A percentile compares a stretch with the other conserved stretches of the same genome.
Conservation (phyloP, 2,329 filamentous ascomycete genomes). For the Phoma sp. region DNA sequence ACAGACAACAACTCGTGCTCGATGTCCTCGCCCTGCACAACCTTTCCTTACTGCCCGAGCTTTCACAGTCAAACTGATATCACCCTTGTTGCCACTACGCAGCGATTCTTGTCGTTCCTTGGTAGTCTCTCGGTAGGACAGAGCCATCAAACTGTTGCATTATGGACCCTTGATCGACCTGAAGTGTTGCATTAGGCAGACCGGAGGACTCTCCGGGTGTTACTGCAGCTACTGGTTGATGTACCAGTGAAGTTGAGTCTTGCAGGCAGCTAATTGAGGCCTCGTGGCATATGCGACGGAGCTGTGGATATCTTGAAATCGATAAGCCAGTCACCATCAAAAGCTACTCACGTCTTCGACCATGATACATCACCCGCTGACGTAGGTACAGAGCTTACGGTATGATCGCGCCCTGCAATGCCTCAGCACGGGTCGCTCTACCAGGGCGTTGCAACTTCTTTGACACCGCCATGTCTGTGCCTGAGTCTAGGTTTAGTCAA, state of each 20-base stretch:
- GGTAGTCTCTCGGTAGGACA: background rate
- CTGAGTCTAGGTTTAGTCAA: no score
- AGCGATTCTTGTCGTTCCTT: background rate
- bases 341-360: no score
- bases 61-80: background rate
- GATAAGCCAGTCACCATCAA: no score
- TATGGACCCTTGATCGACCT: background rate
- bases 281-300: no score
- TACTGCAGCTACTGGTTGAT: background rate
- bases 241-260: background rate
- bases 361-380: no score
- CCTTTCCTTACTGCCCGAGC: background rate
- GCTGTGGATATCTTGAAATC: no score
- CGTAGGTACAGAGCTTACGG: background rate
- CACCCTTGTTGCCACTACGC: background rate
- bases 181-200: background rate
- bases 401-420: no score
- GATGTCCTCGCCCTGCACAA: background rate
- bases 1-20: background rate
- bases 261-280: no score
- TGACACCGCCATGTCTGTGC: background rate
- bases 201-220: background rate
- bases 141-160: conserved; percentile 1
- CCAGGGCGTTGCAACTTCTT: background rate
- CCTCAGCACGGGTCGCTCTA: no score